A percentile compares a stretch with the other conserved stretches of the same genome.
Conservation (phyloP, 257 asterid species). For the Lycium ferocissimum region DNA sequence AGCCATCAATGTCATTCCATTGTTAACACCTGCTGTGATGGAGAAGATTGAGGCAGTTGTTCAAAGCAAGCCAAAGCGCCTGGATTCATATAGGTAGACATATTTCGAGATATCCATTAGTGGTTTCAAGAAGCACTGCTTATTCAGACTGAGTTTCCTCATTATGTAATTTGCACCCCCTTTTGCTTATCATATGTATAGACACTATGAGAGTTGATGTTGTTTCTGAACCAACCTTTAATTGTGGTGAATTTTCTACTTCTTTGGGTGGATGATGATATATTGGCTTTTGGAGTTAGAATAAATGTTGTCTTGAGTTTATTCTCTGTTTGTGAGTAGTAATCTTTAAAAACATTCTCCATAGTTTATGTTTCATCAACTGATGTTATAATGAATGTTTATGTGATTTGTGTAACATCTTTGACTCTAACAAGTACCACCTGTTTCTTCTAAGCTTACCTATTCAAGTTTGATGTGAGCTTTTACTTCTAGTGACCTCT, state of each 20-base stretch:
- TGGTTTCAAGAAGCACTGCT: neutral
- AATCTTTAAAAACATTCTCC: neutral
- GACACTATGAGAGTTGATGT: slow-evolving; percentile 9
- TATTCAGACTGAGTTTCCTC: neutral
- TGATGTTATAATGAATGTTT: too few relatives aligned
- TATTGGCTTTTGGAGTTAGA: neutral
- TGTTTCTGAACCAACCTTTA: neutral
- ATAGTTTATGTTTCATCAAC: neutral
- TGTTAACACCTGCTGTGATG: slow-evolving; percentile 75
- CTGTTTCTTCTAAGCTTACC: neutral
- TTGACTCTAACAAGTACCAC: too few relatives aligned
- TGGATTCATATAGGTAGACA: slow-evolving; percentile 76
- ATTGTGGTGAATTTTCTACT: slow-evolving; percentile 1
- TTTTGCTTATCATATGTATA: neutral
- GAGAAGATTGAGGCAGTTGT: slow-evolving; percentile 88
- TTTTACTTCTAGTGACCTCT: neutral
- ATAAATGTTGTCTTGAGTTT: neutral
- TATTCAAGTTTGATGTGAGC: neutral
- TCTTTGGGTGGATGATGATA: neutral
- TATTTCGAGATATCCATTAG: neutral
- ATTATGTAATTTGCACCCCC: neutral
- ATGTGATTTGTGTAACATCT: neutral
- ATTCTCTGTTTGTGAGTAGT: neutral
- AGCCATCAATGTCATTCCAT: slow-evolving; percentile 82
- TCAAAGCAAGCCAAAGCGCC: slow-evolving; percentile 88